These are phyloP conservation scores for Goniomonas avonlea DNA, from an alignment of 78 protist species.

Conservation along the genomic window DNA sequence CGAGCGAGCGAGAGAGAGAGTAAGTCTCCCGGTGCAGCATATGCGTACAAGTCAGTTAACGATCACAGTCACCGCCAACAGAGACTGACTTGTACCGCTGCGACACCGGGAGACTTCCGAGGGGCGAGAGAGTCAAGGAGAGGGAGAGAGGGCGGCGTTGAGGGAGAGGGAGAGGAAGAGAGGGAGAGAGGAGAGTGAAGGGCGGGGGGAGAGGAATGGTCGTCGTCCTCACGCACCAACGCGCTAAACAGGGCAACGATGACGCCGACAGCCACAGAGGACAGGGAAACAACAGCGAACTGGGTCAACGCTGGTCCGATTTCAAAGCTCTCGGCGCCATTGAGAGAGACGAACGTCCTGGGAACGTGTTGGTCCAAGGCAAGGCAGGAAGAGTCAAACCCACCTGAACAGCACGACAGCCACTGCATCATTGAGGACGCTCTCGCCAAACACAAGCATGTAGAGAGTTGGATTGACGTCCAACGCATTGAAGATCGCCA, in stretches of 20 bases:
- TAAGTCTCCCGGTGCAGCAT: no score
- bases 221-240: background rate
- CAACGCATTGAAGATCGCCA: conserved; percentile 42
- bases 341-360: background rate
- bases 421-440: conserved; percentile 49
- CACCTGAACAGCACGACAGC: background rate
- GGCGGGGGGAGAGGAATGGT: background rate
- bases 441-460: conserved; percentile 49
- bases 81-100: no score
- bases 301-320: background rate
- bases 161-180: background rate
- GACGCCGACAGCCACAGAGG: background rate
- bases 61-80: no score
- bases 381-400: background rate
- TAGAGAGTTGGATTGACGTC: conserved; percentile 39
- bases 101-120: no score
- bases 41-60: no score
- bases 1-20: no score
- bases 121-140: background rate
- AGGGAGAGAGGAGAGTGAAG: background rate
- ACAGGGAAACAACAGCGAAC: background rate
- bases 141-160: background rate
- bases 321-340: background rate
- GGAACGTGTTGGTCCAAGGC: background rate
- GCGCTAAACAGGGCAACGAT: conserved; percentile 3